These are phyloP conservation scores for Botryotinia calthae DNA, from an alignment of 2,329 filamentous ascomycete species.

Conservation along the genomic window DNA sequence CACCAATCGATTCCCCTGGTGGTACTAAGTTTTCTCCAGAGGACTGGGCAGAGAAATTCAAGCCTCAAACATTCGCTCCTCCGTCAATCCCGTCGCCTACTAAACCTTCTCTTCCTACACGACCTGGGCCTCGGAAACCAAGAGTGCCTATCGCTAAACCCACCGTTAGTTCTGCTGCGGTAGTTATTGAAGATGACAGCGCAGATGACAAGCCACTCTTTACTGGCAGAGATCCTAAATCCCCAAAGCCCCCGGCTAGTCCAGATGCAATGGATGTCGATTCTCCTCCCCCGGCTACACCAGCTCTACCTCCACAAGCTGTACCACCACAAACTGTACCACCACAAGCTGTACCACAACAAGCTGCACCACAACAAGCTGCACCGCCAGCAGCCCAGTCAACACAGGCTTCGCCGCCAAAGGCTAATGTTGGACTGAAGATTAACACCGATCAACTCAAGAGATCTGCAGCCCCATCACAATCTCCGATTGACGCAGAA, in stretches of 20 bases:
- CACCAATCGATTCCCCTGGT: constrained; percentile 33
- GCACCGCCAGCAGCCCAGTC: neutral
- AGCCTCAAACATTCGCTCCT: constrained; percentile 37
- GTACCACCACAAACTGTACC: neutral
- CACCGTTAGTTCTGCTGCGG: constrained; percentile 35
- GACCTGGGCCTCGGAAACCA: constrained; percentile 26
- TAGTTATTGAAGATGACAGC: constrained; percentile 34
- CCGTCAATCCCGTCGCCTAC: constrained; percentile 23
- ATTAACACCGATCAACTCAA: constrained; percentile 54
- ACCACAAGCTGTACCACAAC: neutral
- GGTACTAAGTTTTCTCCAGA: constrained; percentile 36
- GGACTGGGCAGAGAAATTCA: constrained; percentile 37
- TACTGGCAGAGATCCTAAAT: constrained; percentile 34
- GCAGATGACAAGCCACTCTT: constrained; percentile 36
- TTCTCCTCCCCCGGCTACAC: constrained; percentile 41
- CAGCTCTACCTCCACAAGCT: neutral
- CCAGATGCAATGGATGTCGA: constrained; percentile 67
- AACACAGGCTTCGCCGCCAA: constrained; percentile 47
- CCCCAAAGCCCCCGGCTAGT: constrained; percentile 37
- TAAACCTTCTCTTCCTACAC: constrained; percentile 21
- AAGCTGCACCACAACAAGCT: neutral
- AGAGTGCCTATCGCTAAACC: constrained; percentile 28
- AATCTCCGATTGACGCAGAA: constrained; percentile 29
- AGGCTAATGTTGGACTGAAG: constrained; percentile 50
- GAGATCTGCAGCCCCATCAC: constrained; percentile 39